A percentile compares a stretch with the other conserved stretches of the same genome.
phyloP scores from a whole-genome alignment of 345 rosid genomes.

The Citrus trifoliata region DNA sequence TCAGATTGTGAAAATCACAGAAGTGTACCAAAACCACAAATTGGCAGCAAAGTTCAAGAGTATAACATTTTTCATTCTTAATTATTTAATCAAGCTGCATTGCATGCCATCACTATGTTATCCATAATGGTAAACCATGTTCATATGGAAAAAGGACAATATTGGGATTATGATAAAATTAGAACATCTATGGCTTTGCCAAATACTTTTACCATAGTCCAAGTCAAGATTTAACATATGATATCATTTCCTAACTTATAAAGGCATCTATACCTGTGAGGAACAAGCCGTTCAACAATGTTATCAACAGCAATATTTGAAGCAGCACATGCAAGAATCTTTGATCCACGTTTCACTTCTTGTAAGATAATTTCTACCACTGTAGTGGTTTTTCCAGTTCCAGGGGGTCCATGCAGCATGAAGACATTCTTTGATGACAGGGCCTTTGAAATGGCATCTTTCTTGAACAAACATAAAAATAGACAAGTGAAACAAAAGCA shows the following conservation, averaged over 20 bases:
- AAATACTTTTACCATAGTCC: not conserved
- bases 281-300: slow-evolving; percentile 91
- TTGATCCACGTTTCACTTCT: slow-evolving; percentile 93
- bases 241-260: not conserved
- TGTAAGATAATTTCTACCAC: slow-evolving; percentile 92
- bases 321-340: slow-evolving; percentile 97
- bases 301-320: slow-evolving; percentile 98
- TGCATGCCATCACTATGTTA: not conserved
- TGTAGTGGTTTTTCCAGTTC: slow-evolving; percentile 98
- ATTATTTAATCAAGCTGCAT: not conserved
- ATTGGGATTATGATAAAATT: not conserved
- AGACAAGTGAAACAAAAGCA: not conserved
- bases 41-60: not conserved
- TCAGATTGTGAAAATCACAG: not conserved
- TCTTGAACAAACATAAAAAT: slow-evolving; percentile 38
- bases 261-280: slow-evolving; percentile 58
- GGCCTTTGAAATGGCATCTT: slow-evolving; percentile 81
- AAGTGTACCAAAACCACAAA: not conserved
- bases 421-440: slow-evolving; percentile 81
- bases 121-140: not conserved
- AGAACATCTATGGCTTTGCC: not conserved
- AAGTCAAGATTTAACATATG: not conserved
- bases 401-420: slow-evolving; percentile 97
- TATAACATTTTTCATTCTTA: not conserved
- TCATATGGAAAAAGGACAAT: not conserved